Percentiles rank a stretch among this genome's conserved stretches.
phyloP scores from a whole-genome alignment of 2,329 filamentous ascomycete species.

The Hymenotorrendiella dingleyae region DNA sequence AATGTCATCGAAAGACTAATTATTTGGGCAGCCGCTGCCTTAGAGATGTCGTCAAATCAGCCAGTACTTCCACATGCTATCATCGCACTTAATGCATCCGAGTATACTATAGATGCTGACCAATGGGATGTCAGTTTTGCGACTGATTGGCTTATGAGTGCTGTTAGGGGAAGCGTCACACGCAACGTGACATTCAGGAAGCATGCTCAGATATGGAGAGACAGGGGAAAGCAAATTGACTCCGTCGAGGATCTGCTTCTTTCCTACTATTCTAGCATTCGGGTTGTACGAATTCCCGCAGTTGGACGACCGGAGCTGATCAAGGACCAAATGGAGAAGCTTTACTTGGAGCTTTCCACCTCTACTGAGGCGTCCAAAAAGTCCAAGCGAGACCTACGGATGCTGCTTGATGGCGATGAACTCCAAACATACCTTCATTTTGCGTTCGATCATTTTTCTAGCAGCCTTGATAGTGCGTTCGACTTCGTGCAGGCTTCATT shows the following conservation, averaged over 20 bases:
- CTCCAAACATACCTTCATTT: slow-evolving; percentile 5
- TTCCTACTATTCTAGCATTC: slow-evolving; percentile 6
- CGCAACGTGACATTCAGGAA: not conserved
- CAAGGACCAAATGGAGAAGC: slow-evolving; percentile 4
- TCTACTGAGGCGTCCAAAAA: not conserved
- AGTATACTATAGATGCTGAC: not conserved
- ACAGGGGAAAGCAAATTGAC: not conserved
- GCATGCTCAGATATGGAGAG: slow-evolving; percentile 4
- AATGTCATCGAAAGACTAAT: slow-evolving; percentile 8
- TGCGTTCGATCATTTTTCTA: slow-evolving; percentile 10
- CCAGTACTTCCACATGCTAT: slow-evolving; percentile 8
- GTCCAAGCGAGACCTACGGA: not conserved
- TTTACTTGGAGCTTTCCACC: not conserved
- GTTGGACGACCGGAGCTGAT: not conserved
- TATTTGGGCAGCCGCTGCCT: slow-evolving; percentile 6
- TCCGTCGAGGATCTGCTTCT: slow-evolving; percentile 1
- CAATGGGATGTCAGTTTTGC: slow-evolving; percentile 4
- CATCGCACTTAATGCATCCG: slow-evolving; percentile 10
- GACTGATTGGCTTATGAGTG: slow-evolving; percentile 2
- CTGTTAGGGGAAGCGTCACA: not conserved
- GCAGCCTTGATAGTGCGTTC: slow-evolving; percentile 5
- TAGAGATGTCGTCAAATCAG: slow-evolving; percentile 8
- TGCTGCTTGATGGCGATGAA: slow-evolving; percentile 1
- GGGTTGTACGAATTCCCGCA: slow-evolving; percentile 5
- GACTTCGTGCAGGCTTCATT: slow-evolving; percentile 10